Conservation (phyloP, 2,329 filamentous ascomycete species). For the Colletotrichum orchidophilum region DNA sequence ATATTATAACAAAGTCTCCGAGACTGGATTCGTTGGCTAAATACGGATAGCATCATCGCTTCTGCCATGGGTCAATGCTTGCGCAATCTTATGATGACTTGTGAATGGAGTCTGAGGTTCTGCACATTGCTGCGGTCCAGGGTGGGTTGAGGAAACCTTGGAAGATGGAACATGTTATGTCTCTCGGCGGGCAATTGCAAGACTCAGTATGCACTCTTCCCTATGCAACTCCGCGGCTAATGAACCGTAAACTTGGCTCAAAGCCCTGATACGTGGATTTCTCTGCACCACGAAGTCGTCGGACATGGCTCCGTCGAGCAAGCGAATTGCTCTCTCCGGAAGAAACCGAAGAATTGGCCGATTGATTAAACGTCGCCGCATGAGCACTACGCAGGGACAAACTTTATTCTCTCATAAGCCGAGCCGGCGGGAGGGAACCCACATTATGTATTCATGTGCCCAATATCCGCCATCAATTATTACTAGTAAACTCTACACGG, state of each 20-base stretch:
- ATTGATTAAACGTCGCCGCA: background rate
- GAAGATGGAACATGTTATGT: background rate
- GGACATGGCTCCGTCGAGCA: background rate
- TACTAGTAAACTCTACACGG: constrained; percentile 11
- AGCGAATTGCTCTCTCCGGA: background rate
- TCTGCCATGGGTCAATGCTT: background rate
- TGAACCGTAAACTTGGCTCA: constrained; percentile 8
- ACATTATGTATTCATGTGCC: background rate
- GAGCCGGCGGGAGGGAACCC: background rate
- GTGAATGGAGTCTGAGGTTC: background rate
- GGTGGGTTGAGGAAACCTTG: no score
- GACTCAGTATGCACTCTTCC: background rate
- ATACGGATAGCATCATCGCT: constrained; percentile 11
- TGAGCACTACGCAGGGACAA: background rate
- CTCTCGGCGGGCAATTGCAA: background rate
- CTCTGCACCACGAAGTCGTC: background rate
- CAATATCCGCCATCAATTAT: constrained; percentile 5
- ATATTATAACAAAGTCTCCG: background rate
- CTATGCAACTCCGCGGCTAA: background rate
- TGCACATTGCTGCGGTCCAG: background rate
- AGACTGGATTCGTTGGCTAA: background rate
- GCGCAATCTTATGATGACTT: constrained; percentile 12
- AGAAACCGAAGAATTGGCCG: background rate
- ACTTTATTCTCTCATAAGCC: background rate
- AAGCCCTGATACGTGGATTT: constrained; percentile 16